These are phyloP conservation scores for Rutstroemia sp. DNA, from an alignment of 2,329 filamentous ascomycete genomes.

Conservation along the genomic window DNA sequence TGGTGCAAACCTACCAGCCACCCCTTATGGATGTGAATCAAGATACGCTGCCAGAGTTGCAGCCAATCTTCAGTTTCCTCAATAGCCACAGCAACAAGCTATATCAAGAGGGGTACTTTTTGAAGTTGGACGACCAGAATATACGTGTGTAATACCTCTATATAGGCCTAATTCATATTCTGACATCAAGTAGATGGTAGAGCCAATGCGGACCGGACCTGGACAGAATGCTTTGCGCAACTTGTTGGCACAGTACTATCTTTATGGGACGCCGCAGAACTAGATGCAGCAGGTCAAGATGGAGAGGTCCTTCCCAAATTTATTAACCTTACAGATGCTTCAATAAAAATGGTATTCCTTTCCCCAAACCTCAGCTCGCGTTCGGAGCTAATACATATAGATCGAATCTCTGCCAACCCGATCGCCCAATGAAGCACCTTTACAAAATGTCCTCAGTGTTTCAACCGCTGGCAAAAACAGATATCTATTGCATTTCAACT, in stretches of 20 bases:
- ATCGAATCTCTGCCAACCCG: conserved; percentile 86
- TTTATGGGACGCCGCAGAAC: conserved; percentile 87
- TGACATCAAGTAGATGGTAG: conserved; percentile 61
- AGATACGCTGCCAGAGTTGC: conserved; percentile 85
- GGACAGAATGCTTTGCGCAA: conserved; percentile 96
- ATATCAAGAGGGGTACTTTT: conserved; percentile 95
- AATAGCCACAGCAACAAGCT: conserved; percentile 95
- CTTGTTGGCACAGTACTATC: conserved; percentile 92
- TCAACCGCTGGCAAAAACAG: conserved; percentile 94
- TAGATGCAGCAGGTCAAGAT: conserved; percentile 80
- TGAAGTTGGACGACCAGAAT: conserved; percentile 94
- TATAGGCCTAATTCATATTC: conserved; percentile 10
- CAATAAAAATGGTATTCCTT: conserved; percentile 81
- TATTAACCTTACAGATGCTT: conserved; percentile 94
- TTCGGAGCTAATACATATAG: conserved; percentile 36
- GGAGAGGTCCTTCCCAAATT: conserved; percentile 85
- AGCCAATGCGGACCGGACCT: conserved; percentile 77
- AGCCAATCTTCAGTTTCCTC: conserved; percentile 87
- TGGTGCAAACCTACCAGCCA: conserved; percentile 79
- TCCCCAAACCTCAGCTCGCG: conserved; percentile 6
- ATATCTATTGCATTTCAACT: conserved; percentile 94
- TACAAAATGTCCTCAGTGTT: conserved; percentile 92
- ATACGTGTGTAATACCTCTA: conserved; percentile 54
- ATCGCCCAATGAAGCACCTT: conserved; percentile 64
- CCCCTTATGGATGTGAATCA: conserved; percentile 76